These are phyloP conservation scores for Talaromyces sp. DNA, from an alignment of 2,329 filamentous ascomycete species.

Conservation along the genomic window DNA sequence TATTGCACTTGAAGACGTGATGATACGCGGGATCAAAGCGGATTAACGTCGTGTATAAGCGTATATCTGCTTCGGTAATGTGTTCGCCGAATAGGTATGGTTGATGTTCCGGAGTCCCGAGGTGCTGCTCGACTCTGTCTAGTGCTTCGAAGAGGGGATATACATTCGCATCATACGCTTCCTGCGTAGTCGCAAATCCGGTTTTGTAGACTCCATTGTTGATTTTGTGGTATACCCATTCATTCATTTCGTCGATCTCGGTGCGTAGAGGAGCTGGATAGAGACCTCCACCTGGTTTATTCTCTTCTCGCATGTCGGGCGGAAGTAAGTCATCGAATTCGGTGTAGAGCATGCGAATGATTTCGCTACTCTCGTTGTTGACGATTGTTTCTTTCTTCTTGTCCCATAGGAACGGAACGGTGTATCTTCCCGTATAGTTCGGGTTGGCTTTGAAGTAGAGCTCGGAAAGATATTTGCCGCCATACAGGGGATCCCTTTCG, in stretches of 20 bases:
- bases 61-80: constrained; percentile 74
- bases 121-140: constrained; percentile 67
- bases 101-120: constrained; percentile 48
- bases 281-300: constrained; percentile 53
- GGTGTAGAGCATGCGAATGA: constrained; percentile 75
- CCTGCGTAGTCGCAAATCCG: constrained; percentile 74
- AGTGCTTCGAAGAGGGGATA: constrained; percentile 67
- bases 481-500: constrained; percentile 65
- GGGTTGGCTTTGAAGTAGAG: constrained; percentile 71
- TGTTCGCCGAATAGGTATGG: constrained; percentile 70
- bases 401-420: constrained; percentile 79
- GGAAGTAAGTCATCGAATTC: constrained; percentile 69
- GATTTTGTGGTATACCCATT: constrained; percentile 67
- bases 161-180: constrained; percentile 72
- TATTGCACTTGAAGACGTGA: constrained; percentile 73
- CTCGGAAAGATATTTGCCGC: constrained; percentile 67
- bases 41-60: constrained; percentile 66
- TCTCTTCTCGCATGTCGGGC: constrained; percentile 54
- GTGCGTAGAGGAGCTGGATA: constrained; percentile 60
- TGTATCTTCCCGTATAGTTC: constrained; percentile 70
- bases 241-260: constrained; percentile 70
- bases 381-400: constrained; percentile 71
- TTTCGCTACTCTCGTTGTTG: constrained; percentile 84
- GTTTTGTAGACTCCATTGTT: constrained; percentile 58
- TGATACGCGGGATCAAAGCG: constrained; percentile 72